Conservation (phyloP, 192 early-diverging fungal genomes). For the Kickxella alabastrina region DNA sequence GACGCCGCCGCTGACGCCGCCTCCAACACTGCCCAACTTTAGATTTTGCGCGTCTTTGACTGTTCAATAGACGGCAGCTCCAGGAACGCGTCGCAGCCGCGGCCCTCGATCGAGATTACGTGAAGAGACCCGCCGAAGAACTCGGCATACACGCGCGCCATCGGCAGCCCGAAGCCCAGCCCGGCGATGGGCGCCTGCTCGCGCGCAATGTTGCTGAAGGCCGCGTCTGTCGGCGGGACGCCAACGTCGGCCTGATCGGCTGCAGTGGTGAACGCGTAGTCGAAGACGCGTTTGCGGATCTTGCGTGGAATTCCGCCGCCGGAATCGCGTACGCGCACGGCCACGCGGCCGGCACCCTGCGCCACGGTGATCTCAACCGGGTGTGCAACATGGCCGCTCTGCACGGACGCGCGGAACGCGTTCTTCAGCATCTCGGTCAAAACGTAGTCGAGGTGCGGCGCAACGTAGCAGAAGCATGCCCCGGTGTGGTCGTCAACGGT, state of each 20-base stretch:
- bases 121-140: slow-evolving; percentile 35
- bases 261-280: slow-evolving; percentile 87
- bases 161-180: slow-evolving; percentile 36
- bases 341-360: slow-evolving; percentile 63
- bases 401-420: slow-evolving; percentile 73
- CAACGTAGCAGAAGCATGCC: slow-evolving; percentile 58
- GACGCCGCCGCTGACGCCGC: background rate
- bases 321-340: slow-evolving; percentile 75
- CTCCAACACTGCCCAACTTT: too few relatives aligned
- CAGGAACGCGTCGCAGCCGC: slow-evolving; percentile 33
- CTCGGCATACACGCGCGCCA: slow-evolving; percentile 33
- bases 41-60: too few relatives aligned
- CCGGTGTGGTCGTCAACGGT: slow-evolving; percentile 46
- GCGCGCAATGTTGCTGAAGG: background rate
- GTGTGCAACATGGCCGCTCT: slow-evolving; percentile 20
- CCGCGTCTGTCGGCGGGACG: background rate
- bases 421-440: slow-evolving; percentile 85
- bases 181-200: slow-evolving; percentile 15
- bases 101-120: slow-evolving; percentile 24
- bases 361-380: slow-evolving; percentile 79
- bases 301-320: slow-evolving; percentile 80
- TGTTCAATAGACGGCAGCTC: slow-evolving; percentile 32
- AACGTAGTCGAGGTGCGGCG: slow-evolving; percentile 85
- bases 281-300: slow-evolving; percentile 70
- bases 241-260: slow-evolving; percentile 32